A percentile compares a stretch with the other conserved stretches of the same genome.
Evolutionary conservation across 179 eudicot species (phyloP).

Genomic region (Actinidia polygama): DNA sequence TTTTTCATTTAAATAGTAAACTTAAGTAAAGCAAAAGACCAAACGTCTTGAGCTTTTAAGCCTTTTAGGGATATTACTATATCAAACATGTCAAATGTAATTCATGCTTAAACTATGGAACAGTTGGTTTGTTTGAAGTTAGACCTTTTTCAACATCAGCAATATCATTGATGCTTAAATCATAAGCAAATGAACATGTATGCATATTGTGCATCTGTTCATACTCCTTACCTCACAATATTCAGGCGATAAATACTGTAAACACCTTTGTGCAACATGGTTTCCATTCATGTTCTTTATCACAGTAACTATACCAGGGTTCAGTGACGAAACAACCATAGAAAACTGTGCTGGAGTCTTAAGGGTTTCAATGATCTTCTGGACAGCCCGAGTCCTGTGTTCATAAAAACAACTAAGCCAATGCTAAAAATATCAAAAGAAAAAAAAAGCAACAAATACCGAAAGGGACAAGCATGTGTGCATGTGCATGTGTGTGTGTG

Average conservation of each 20-base stretch:
- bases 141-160: too few relatives aligned
- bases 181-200: too few relatives aligned
- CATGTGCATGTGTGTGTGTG: too few relatives aligned
- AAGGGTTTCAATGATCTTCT: constrained; percentile 47
- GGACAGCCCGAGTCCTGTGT: constrained; percentile 52
- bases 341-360: constrained; percentile 44
- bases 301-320: constrained; percentile 44
- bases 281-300: constrained; percentile 49
- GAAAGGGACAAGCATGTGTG: background rate
- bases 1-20: too few relatives aligned
- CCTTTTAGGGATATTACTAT: too few relatives aligned
- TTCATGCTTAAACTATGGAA: too few relatives aligned
- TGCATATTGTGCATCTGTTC: too few relatives aligned
- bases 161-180: too few relatives aligned
- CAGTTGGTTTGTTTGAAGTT: too few relatives aligned
- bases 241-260: constrained; percentile 44
- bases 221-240: constrained; percentile 37
- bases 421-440: background rate
- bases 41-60: too few relatives aligned
- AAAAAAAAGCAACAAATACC: background rate
- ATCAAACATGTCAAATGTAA: too few relatives aligned
- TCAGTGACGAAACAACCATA: constrained; percentile 38
- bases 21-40: too few relatives aligned
- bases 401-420: constrained; percentile 9
- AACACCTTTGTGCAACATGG: constrained; percentile 50